Percentiles rank a stretch among this genome's conserved stretches.
These are phyloP conservation scores for Camelina laxa DNA, from an alignment of 345 rosid genomes.

Conservation along the genomic window DNA sequence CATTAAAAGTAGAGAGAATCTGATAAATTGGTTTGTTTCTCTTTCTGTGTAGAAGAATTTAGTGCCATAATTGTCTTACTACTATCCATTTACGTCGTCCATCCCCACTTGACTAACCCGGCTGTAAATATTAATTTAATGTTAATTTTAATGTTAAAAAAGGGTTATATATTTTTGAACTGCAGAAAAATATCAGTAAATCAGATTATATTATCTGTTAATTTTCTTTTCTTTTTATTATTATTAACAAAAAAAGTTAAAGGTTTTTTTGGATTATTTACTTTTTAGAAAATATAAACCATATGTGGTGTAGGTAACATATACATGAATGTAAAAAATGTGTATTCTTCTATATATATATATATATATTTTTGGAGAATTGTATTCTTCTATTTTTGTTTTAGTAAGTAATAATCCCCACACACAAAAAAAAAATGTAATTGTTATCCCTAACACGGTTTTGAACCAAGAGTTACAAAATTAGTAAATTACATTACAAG, in stretches of 20 bases:
- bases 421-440: neutral
- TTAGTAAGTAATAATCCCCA: neutral
- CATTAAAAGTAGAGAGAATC: conserved; percentile 16
- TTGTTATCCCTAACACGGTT: neutral
- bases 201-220: neutral
- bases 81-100: neutral
- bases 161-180: neutral
- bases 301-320: conserved; percentile 8
- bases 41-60: neutral
- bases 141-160: no score
- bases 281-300: neutral
- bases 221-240: neutral
- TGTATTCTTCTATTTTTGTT: neutral
- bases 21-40: conserved; percentile 26
- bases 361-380: no score
- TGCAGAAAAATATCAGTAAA: neutral
- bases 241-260: neutral
- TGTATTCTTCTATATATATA: neutral
- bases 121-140: no score
- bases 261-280: no score
- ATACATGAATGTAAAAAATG: neutral
- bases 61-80: neutral
- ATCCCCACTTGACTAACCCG: neutral
- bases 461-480: neutral
- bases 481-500: neutral